A percentile compares a stretch with the other conserved stretches of the same genome.
These are phyloP conservation scores for Vitrella brassicaformis DNA, from an alignment of 73 alveolate genomes.

Conservation along the genomic window DNA sequence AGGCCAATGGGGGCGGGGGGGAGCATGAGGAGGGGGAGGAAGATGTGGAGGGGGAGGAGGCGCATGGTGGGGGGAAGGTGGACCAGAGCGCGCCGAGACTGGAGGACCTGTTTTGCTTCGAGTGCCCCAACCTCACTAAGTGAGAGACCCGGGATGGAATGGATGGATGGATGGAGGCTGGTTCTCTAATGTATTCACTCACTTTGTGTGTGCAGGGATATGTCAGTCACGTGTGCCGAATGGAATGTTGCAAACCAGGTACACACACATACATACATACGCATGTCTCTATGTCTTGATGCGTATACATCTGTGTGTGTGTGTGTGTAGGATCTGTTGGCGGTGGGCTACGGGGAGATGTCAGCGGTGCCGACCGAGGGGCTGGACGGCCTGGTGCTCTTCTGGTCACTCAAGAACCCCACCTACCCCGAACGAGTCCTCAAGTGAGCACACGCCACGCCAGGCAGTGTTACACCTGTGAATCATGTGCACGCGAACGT, in stretches of 20 bases:
- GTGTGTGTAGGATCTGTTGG: conserved; percentile 73
- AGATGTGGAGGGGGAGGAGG: conserved; percentile 53
- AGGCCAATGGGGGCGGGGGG: conserved; percentile 50
- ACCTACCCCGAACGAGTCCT: conserved; percentile 82
- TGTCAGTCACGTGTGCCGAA: conserved; percentile 75
- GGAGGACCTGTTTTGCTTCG: conserved; percentile 70
- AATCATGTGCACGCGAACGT: no score
- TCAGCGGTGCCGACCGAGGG: conserved; percentile 66
- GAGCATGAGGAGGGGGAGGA: conserved; percentile 56
- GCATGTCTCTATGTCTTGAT: no score
- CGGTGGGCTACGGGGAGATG: conserved; percentile 83
- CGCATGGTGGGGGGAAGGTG: no score
- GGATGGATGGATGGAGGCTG: no score
- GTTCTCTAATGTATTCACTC: no score
- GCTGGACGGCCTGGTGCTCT: conserved; percentile 63
- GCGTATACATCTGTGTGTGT: no score
- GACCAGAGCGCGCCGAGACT: conserved; percentile 41
- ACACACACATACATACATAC: not conserved
- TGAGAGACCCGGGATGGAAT: no score
- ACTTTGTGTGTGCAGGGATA: conserved; percentile 34
- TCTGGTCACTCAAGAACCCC: conserved; percentile 91
- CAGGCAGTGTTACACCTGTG: no score
- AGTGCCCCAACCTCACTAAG: conserved; percentile 62
- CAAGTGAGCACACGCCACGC: no score
- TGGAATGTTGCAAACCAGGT: conserved; percentile 71